A percentile compares a stretch with the other conserved stretches of the same genome.
phyloP scores from a whole-genome alignment of 2,329 filamentous ascomycete genomes.

The Rhytidhysteron rufulum region DNA sequence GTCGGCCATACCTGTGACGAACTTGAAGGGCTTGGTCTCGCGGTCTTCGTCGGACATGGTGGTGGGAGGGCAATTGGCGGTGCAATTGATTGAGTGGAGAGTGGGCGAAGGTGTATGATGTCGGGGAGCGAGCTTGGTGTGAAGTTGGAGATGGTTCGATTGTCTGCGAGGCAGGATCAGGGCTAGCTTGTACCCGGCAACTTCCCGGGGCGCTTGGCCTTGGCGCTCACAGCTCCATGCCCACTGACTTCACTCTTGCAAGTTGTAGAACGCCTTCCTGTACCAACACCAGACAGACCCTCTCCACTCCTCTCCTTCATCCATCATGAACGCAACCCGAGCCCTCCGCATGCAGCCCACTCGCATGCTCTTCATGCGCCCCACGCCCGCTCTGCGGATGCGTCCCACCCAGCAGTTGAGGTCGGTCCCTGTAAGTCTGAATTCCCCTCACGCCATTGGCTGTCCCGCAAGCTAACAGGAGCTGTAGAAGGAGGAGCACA shows the following conservation, averaged over 20 bases:
- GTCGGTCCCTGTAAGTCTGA: conserved; percentile 62
- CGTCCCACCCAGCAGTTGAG: conserved; percentile 44
- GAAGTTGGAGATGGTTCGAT: conserved; percentile 23
- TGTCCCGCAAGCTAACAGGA: conserved; percentile 37
- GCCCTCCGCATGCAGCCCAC: conserved; percentile 33
- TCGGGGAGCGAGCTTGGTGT: conserved; percentile 26
- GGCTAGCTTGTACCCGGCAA: conserved; percentile 1
- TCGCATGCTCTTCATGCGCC: conserved; percentile 36
- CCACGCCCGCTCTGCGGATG: conserved; percentile 43
- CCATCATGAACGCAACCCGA: conserved; percentile 17
- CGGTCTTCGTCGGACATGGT: conserved; percentile 89
- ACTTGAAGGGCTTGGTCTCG: conserved; percentile 99
- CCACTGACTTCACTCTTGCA: conserved; percentile 1
- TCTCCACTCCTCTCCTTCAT: conserved; percentile 28
- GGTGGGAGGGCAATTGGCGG: conserved; percentile 34
- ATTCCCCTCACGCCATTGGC: conserved; percentile 5
- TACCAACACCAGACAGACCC: conserved; percentile 15
- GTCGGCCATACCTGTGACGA: conserved; percentile 82
- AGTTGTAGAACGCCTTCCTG: no score
- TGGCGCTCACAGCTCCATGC: neutral
- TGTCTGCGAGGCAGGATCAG: conserved; percentile 2
- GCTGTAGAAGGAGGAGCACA: conserved; percentile 59
- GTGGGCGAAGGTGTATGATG: conserved; percentile 15
- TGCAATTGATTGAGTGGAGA: conserved; percentile 28
- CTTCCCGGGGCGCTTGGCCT: conserved; percentile 1